Percentiles rank a stretch among this genome's conserved stretches.
Evolutionary conservation across 345 rosid species (phyloP).

Genomic region (Sonneratia caseolaris): DNA sequence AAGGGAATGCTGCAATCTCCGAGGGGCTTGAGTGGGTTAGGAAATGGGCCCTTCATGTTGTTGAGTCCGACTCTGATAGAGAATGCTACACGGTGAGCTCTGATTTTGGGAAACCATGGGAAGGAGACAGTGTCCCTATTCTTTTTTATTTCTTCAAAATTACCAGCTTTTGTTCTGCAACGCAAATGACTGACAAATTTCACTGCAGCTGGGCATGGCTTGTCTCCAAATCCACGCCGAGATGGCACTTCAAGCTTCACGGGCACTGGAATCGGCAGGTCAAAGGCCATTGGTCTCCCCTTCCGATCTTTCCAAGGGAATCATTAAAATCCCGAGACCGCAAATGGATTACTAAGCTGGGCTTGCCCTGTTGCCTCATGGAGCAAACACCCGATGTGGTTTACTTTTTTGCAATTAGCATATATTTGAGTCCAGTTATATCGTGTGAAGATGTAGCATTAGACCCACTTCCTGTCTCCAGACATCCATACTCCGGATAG

Average conservation of each 20-base stretch:
- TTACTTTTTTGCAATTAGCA: no score
- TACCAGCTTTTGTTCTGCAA: neutral
- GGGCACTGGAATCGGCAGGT: slow-evolving; percentile 53
- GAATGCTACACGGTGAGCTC: slow-evolving; percentile 75
- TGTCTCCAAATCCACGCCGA: slow-evolving; percentile 85
- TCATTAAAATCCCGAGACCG: slow-evolving; percentile 41
- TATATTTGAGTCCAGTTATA: no score
- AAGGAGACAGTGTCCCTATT: neutral
- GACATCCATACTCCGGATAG: no score
- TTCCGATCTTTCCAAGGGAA: slow-evolving; percentile 22
- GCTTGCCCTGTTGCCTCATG: neutral
- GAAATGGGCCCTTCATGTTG: slow-evolving; percentile 62
- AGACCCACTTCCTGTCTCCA: no score
- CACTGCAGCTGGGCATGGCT: slow-evolving; percentile 64
- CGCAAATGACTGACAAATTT: neutral
- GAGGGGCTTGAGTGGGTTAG: slow-evolving; percentile 92
- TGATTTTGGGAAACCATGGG: neutral
- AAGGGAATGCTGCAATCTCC: slow-evolving; percentile 62
- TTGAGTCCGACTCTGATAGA: slow-evolving; percentile 69
- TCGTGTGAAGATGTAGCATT: no score
- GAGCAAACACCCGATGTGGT: no score
- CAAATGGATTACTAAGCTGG: slow-evolving; percentile 11
- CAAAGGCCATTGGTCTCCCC: slow-evolving; percentile 27
- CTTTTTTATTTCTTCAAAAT: neutral
- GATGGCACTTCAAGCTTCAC: slow-evolving; percentile 89